phyloP scores from a whole-genome alignment of 148 eudicot species.

The Simmondsia chinensis region DNA sequence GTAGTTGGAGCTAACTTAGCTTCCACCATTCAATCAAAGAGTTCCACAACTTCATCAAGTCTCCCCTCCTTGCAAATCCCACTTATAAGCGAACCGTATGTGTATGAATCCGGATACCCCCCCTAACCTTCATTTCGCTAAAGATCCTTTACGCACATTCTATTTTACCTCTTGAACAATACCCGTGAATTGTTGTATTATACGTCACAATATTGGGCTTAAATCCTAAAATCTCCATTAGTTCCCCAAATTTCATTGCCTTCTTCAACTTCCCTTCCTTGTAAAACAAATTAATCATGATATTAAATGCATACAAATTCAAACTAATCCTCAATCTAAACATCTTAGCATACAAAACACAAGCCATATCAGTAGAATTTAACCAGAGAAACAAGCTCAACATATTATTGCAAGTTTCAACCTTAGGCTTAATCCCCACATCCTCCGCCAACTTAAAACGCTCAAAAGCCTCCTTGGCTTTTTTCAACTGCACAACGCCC shows the following conservation, averaged over 20 bases:
- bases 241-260: slow-evolving; percentile 46
- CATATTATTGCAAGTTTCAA: slow-evolving; percentile 57
- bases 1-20: slow-evolving; percentile 38
- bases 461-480: slow-evolving; percentile 33
- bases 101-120: slow-evolving; percentile 54
- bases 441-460: slow-evolving; percentile 47
- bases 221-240: slow-evolving; percentile 50
- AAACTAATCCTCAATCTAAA: slow-evolving; percentile 45
- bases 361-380: slow-evolving; percentile 29
- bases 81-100: slow-evolving; percentile 44
- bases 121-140: slow-evolving; percentile 42
- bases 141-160: slow-evolving; percentile 41
- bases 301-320: slow-evolving; percentile 50
- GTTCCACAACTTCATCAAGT: slow-evolving; percentile 36
- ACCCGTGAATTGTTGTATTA: slow-evolving; percentile 54
- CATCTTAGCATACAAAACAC: slow-evolving; percentile 74
- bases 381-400: slow-evolving; percentile 41
- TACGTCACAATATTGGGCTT: slow-evolving; percentile 57
- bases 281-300: slow-evolving; percentile 70
- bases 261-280: slow-evolving; percentile 63
- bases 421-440: slow-evolving; percentile 29
- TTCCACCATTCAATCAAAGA: slow-evolving; percentile 36
- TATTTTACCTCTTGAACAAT: slow-evolving; percentile 40
- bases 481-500: slow-evolving; percentile 44
- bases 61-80: slow-evolving; percentile 46